Percentiles rank a stretch among this genome's conserved stretches.
phyloP scores from a whole-genome alignment of 73 alveolate species.

The Paramecium tetraurelia region DNA sequence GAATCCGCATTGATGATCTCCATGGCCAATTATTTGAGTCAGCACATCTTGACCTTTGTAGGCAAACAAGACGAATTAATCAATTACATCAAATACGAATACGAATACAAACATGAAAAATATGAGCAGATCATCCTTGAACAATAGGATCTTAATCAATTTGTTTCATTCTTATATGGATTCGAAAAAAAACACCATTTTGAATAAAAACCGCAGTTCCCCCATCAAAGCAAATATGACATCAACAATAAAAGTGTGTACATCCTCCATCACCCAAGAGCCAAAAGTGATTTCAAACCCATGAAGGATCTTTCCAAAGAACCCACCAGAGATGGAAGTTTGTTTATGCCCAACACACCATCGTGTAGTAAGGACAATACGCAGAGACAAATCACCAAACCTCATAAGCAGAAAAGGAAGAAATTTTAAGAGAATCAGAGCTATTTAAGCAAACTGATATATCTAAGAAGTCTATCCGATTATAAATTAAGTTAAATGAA shows the following conservation, averaged over 20 bases:
- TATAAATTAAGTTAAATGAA: neutral
- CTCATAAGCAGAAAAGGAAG: neutral
- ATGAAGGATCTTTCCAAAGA: neutral
- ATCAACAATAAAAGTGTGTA: neutral
- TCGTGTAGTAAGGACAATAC: neutral
- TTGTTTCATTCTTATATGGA: neutral
- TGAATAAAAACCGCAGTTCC: neutral
- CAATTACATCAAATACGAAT: neutral
- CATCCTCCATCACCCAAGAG: neutral
- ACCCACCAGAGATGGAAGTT: neutral
- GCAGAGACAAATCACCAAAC: neutral
- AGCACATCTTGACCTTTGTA: neutral
- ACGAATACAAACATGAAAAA: neutral
- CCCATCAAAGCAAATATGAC: neutral
- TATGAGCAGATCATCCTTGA: neutral
- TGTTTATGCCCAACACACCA: neutral
- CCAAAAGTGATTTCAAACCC: neutral
- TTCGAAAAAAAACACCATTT: neutral
- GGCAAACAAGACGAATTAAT: neutral
- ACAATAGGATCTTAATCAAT: neutral
- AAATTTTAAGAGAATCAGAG: neutral
- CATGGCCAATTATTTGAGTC: neutral
- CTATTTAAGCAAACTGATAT: neutral
- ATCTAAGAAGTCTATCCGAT: neutral
- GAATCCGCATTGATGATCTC: neutral